Evolutionary conservation across 2,329 filamentous ascomycete species (phyloP).

Genomic region (Ophiostoma quercus): DNA sequence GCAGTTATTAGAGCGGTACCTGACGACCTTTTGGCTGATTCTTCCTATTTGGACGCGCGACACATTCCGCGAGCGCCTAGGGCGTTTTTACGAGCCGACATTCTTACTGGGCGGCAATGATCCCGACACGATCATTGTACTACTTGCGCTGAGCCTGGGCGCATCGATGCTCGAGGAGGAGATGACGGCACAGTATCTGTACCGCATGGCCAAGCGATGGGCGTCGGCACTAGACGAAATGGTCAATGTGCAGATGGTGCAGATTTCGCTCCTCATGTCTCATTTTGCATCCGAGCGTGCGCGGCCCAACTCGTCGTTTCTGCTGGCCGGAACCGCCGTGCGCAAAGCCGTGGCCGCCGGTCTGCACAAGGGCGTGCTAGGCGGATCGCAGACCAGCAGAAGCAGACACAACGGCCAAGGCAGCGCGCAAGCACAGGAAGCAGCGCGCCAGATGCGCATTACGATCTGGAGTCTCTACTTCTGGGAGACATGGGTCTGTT

Average conservation of each 20-base stretch:
- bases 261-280: constrained; percentile 27
- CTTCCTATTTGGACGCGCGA: constrained; percentile 26
- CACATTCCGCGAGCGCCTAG: constrained; percentile 23
- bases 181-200: constrained; percentile 23
- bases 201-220: constrained; percentile 24
- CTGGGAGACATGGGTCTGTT: constrained; percentile 28
- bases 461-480: constrained; percentile 26
- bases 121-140: constrained; percentile 24
- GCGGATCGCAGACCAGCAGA: constrained; percentile 5
- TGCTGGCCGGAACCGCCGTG: constrained; percentile 24
- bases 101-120: constrained; percentile 11
- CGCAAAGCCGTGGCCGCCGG: constrained; percentile 27
- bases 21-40: constrained; percentile 25
- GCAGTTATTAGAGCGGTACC: constrained; percentile 23
- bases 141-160: constrained; percentile 24
- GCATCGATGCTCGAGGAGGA: constrained; percentile 26
- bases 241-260: constrained; percentile 27
- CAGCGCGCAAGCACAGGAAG: constrained; percentile 18
- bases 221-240: constrained; percentile 25
- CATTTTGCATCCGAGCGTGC: constrained; percentile 25
- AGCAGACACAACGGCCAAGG: not conserved
- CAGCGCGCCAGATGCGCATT: constrained; percentile 23
- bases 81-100: constrained; percentile 19
- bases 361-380: constrained; percentile 26
- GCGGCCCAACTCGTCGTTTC: constrained; percentile 25